Percentiles rank a stretch among this genome's conserved stretches.
Conservation (phyloP, 306 rosid genomes). For the Quercus rubra region DNA sequence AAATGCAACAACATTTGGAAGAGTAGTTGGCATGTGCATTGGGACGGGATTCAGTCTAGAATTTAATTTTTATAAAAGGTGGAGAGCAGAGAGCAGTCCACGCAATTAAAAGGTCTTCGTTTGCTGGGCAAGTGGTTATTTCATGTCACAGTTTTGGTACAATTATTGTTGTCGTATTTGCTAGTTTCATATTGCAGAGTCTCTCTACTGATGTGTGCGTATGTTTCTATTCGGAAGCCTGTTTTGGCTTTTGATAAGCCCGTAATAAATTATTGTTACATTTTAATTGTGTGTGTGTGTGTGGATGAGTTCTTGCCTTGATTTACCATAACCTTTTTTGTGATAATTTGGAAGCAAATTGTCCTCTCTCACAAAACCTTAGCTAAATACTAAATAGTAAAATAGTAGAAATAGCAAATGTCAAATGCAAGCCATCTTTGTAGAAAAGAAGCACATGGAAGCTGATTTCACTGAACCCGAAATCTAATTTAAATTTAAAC, state of each 20-base stretch:
- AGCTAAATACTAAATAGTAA: too few species aligned
- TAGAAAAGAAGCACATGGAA: too few species aligned
- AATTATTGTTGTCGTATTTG: neutral
- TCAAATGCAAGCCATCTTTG: too few species aligned
- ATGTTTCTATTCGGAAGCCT: neutral
- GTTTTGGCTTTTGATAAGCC: neutral
- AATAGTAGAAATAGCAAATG: too few species aligned
- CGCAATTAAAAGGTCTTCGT: neutral
- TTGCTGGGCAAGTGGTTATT: slow-evolving; percentile 7
- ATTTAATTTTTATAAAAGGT: neutral
- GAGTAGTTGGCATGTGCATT: slow-evolving; percentile 24
- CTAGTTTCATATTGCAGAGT: neutral
- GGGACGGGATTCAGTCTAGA: slow-evolving; percentile 8
- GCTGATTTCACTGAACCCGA: too few species aligned
- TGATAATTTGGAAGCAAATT: too few species aligned
- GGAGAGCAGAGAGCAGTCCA: slow-evolving; percentile 13
- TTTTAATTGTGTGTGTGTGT: too few species aligned
- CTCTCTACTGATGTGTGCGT: neutral
- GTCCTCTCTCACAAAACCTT: too few species aligned
- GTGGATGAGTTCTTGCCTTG: too few species aligned
- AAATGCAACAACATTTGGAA: neutral
- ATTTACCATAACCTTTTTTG: too few species aligned
- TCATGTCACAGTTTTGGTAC: neutral
- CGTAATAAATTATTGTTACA: too few species aligned
- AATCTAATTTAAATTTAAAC: too few species aligned